phyloP scores from a whole-genome alignment of 2,329 filamentous ascomycete genomes.

The Sphaerulina vaccinii region DNA sequence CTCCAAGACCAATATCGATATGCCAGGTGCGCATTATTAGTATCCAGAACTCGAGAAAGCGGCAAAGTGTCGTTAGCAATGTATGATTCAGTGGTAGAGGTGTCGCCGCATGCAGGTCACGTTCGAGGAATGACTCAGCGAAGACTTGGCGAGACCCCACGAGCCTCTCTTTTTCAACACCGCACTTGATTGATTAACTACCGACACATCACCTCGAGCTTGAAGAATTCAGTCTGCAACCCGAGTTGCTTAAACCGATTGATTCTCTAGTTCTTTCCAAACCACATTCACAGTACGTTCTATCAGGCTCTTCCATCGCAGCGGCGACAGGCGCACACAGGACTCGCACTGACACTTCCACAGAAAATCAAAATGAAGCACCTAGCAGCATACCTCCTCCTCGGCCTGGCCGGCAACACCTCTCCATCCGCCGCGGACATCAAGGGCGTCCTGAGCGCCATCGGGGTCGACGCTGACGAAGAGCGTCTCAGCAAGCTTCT shows the following conservation, averaged over 20 bases:
- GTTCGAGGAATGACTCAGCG: no score
- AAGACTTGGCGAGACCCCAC: no score
- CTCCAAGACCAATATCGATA: not conserved
- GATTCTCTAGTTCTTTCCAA: conserved; percentile 75
- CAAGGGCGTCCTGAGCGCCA: conserved; percentile 84
- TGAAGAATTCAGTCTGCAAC: conserved; percentile 98
- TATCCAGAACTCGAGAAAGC: not conserved
- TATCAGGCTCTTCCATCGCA: not conserved
- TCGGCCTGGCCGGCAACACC: conserved; percentile 88
- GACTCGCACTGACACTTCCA: conserved; percentile 7
- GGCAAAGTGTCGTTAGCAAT: not conserved
- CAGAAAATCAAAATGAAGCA: conserved; percentile 86
- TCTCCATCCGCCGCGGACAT: conserved; percentile 82
- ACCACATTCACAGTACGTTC: conserved; percentile 25
- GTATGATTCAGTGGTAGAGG: not conserved
- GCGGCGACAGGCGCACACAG: not conserved
- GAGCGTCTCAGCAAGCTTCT: conserved; percentile 85
- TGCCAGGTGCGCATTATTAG: conserved; percentile 3
- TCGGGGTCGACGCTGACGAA: conserved; percentile 89
- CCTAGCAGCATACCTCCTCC: conserved; percentile 98
- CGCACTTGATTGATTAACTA: conserved; percentile 1
- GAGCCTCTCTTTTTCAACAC: not conserved
- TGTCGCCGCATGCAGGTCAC: not conserved
- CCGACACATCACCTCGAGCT: conserved; percentile 57
- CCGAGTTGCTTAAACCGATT: conserved; percentile 98